phyloP scores from a whole-genome alignment of 768 basidiomycete species.

The Mycena epipterygia region DNA sequence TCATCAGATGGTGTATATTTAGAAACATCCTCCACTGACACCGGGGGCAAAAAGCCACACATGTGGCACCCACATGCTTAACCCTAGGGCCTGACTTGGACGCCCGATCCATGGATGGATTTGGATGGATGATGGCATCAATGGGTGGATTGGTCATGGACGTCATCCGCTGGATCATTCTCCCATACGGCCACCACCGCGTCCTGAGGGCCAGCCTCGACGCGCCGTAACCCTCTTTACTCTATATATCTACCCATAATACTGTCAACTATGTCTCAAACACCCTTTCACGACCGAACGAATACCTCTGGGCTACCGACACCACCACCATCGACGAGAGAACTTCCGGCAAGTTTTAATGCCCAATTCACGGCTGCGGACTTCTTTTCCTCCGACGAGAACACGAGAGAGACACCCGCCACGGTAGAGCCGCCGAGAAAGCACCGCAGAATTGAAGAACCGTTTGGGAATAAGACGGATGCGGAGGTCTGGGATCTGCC shows the following conservation, averaged over 20 bases:
- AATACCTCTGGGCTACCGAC: conserved; percentile 15
- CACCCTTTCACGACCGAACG: not conserved
- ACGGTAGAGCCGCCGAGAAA: conserved; percentile 15
- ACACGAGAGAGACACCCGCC: conserved; percentile 3
- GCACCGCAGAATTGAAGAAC: not conserved
- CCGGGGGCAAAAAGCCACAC: no score
- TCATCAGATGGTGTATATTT: no score
- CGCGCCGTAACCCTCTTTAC: conserved; percentile 9
- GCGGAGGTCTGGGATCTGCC: conserved; percentile 16
- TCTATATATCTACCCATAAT: not conserved
- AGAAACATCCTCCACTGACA: no score
- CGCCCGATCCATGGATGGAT: conserved; percentile 19
- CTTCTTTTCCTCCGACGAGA: not conserved
- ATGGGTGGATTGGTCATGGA: conserved; percentile 26
- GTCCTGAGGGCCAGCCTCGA: conserved; percentile 13
- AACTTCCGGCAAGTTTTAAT: not conserved
- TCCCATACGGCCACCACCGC: conserved; percentile 8
- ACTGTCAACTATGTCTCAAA: not conserved
- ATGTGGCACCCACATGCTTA: no score
- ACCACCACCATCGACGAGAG: conserved; percentile 11
- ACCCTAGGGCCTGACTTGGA: conserved; percentile 31
- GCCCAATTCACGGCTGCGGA: conserved; percentile 1
- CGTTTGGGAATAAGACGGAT: conserved; percentile 4
- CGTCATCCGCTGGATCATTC: conserved; percentile 15
- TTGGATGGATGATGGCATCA: conserved; percentile 3